Percentiles rank a stretch among this genome's conserved stretches.
Conservation (phyloP, 345 rosid genomes). For the Raphanus sativus region DNA sequence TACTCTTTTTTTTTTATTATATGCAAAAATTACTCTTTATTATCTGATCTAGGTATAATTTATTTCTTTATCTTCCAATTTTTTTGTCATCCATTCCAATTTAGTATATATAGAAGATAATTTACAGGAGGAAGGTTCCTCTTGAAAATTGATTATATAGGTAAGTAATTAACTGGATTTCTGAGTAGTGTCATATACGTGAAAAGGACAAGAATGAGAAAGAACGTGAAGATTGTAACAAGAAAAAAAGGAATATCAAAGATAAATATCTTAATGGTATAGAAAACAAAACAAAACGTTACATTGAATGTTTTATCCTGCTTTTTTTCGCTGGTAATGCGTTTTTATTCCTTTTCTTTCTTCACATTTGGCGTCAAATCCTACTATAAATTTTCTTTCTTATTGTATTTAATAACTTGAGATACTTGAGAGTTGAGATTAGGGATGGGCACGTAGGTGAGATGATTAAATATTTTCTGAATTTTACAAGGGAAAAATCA, state of each 20-base stretch:
- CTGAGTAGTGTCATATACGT: background rate
- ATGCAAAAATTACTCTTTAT: too few species aligned
- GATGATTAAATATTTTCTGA: too few species aligned
- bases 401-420: too few species aligned
- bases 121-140: background rate
- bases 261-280: background rate
- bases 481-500: too few species aligned
- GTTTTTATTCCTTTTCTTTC: background rate
- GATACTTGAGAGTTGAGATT: too few species aligned
- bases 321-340: background rate
- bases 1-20: too few species aligned
- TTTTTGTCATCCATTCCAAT: too few species aligned
- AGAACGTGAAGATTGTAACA: background rate
- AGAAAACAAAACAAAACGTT: background rate
- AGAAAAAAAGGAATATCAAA: background rate
- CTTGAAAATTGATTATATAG: background rate
- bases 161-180: background rate
- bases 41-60: background rate
- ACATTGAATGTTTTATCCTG: background rate
- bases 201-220: background rate
- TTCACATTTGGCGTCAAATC: too few species aligned
- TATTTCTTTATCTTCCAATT: background rate
- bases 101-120: background rate
- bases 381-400: too few species aligned
- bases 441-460: too few species aligned